Conservation (phyloP, 257 asterid genomes). For the Petunia axillaris region DNA sequence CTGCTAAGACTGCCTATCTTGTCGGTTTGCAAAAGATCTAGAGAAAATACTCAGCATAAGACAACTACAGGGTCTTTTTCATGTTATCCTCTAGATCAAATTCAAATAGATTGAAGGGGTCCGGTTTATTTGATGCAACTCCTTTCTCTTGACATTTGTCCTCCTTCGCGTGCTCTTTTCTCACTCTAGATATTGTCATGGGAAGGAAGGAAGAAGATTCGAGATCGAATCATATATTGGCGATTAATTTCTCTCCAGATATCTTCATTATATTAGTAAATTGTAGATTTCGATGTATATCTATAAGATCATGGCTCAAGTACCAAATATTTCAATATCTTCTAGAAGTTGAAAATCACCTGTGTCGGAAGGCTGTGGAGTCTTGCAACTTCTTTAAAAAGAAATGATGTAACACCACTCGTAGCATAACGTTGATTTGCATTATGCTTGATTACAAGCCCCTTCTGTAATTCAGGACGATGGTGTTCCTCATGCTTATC, state of each 20-base stretch:
- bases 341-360: conserved; percentile 47
- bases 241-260: too few species aligned
- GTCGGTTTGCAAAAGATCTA: conserved; percentile 2
- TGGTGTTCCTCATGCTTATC: conserved; percentile 97
- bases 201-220: too few species aligned
- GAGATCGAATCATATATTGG: too few species aligned
- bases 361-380: conserved; percentile 82
- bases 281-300: too few species aligned
- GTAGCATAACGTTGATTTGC: conserved; percentile 98
- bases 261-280: too few species aligned
- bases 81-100: conserved; percentile 10
- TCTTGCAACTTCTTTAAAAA: conserved; percentile 91
- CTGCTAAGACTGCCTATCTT: neutral
- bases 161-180: neutral
- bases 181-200: too few species aligned
- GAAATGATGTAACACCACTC: conserved; percentile 96
- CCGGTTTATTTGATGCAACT: neutral
- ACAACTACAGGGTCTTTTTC: conserved; percentile 9
- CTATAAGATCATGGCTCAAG: too few species aligned
- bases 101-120: neutral
- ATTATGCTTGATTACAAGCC: conserved; percentile 96
- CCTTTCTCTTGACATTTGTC: neutral
- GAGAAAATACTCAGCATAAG: neutral
- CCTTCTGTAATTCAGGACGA: conserved; percentile 88
- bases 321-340: too few species aligned